Base-by-base conservation (phyloP, 495 filamentous ascomycete genomes). In the Lophium mytilinum region DNA sequence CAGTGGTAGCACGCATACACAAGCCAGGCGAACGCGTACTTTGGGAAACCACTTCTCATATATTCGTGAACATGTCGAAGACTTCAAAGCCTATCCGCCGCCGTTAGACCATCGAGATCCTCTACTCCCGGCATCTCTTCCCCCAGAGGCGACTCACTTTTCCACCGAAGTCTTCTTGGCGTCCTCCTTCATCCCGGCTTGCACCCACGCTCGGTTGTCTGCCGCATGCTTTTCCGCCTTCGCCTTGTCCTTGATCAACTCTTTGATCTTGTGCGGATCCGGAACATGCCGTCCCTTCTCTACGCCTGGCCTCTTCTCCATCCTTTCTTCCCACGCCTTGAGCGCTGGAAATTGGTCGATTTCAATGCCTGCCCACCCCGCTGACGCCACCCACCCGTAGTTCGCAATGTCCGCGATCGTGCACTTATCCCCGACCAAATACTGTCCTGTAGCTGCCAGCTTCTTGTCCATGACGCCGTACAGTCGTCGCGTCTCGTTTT, bases 371-470 rank as follows among this genome's bases (percentile, higher is more conserved):
- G 87, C 78, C 83, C 85, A 91, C 37, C 78, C 84, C 36, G 76
- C 73, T 6, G 55, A 37, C 36, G 61, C 61, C 9, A 70, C 61
- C 69, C 89, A 95, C 9, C 87, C 86, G 80, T 82, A 92, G 64
- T 81, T 81, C 42, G 89, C 76, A 48, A 95, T 84, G 69, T 96
- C 90, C 0, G 90, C 91, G 55, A 93, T 89, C 15, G 89, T 90
- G 61, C 82, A 78, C 56, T 83, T 83, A 61, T 90, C 80, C 1
- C 90, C 91, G 9, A 92, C 87, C 2, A 96, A 72, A 64, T 84
- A 96, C 4, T 63, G 52, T 14, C 61, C 57, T 36, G 46, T 83
- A 53, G 75, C 74, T 15, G 75, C 70, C 14, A 96, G 81, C 53
- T 89, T 88, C 48, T 72, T 77, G 57, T 96, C 83, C 48, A 96